phyloP scores from a whole-genome alignment of 495 filamentous ascomycete genomes.

The Aspergillus sclerotiicarbonarius region DNA sequence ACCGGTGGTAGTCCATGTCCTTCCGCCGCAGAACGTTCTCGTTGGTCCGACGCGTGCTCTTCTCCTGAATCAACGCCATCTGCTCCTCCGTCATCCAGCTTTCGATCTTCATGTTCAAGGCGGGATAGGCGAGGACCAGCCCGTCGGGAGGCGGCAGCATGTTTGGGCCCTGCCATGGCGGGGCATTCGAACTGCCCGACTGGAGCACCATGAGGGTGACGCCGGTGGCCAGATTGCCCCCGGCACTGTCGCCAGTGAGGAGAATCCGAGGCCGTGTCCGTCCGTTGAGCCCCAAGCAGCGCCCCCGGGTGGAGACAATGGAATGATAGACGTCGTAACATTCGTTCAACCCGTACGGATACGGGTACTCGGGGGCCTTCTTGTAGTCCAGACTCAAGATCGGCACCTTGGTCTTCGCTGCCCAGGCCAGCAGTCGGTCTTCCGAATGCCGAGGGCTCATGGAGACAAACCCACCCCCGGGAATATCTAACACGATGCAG shows the following conservation, averaged over 20 bases:
- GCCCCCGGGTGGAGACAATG: conserved; percentile 70
- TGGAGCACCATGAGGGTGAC: conserved; percentile 86
- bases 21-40: conserved; percentile 72
- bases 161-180: conserved; percentile 56
- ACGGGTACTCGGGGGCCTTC: conserved; percentile 92
- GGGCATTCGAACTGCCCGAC: conserved; percentile 54
- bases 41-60: conserved; percentile 73
- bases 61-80: conserved; percentile 88
- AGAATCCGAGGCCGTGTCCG: conserved; percentile 67
- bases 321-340: conserved; percentile 92
- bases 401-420: conserved; percentile 77
- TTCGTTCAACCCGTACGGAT: conserved; percentile 93
- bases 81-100: conserved; percentile 99
- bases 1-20: conserved; percentile 62
- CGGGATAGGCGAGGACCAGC: conserved; percentile 82
- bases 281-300: conserved; percentile 82
- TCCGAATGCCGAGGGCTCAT: conserved; percentile 91
- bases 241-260: conserved; percentile 87
- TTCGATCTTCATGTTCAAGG: conserved; percentile 92
- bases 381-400: conserved; percentile 89
- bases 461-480: conserved; percentile 92
- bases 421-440: conserved; percentile 89
- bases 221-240: conserved; percentile 83
- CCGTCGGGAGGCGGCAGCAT: conserved; percentile 75
- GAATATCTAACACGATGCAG: conserved; percentile 83